These are phyloP conservation scores for Colletotrichum filicis DNA, from an alignment of 2,329 filamentous ascomycete species.

Conservation along the genomic window DNA sequence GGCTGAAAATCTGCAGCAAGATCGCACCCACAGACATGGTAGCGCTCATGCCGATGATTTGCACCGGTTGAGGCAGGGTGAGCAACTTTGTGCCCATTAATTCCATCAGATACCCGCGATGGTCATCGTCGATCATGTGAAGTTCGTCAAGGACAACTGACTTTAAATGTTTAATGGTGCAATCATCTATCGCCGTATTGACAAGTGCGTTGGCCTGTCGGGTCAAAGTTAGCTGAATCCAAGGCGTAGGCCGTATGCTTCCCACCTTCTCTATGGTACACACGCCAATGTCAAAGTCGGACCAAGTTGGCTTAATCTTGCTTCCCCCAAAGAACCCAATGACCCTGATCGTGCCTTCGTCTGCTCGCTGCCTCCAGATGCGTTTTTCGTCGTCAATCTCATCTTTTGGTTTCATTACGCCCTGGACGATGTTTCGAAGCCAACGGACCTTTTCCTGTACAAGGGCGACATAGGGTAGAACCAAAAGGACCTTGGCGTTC, in stretches of 20 bases:
- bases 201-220: slow-evolving; percentile 77
- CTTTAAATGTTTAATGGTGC: slow-evolving; percentile 70
- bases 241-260: not conserved
- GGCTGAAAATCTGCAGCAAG: not conserved
- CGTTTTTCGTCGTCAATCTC: slow-evolving; percentile 48
- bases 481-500: slow-evolving; percentile 74
- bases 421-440: slow-evolving; percentile 74
- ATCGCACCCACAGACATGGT: slow-evolving; percentile 71
- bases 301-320: slow-evolving; percentile 74
- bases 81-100: slow-evolving; percentile 79
- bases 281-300: slow-evolving; percentile 80
- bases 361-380: slow-evolving; percentile 64
- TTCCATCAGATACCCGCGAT: slow-evolving; percentile 80
- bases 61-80: slow-evolving; percentile 73
- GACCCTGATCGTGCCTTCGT: slow-evolving; percentile 71
- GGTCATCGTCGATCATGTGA: slow-evolving; percentile 84
- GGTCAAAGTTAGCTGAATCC: slow-evolving; percentile 1
- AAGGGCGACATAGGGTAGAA: slow-evolving; percentile 81
- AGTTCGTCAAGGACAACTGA: slow-evolving; percentile 80
- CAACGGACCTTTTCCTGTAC: slow-evolving; percentile 84
- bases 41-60: slow-evolving; percentile 84
- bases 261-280: slow-evolving; percentile 80
- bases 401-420: slow-evolving; percentile 57
- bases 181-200: slow-evolving; percentile 79
- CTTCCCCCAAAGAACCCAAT: slow-evolving; percentile 81